Conservation (phyloP, 2,329 filamentous ascomycete species). For the Sclerotinia sclerotiorum region DNA sequence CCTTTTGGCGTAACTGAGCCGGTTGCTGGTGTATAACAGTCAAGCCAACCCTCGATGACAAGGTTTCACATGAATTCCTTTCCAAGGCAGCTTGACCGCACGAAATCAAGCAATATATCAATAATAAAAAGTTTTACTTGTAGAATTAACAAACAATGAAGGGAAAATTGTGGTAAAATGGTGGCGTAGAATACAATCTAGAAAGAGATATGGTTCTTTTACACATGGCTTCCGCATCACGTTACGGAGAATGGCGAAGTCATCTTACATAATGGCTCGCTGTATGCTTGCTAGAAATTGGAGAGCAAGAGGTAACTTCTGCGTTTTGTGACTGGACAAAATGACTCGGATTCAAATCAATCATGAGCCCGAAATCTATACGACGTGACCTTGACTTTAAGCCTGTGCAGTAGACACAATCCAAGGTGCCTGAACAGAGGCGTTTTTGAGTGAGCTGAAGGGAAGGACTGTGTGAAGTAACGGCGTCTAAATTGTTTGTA, state of each 20-base stretch:
- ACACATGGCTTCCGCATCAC: neutral
- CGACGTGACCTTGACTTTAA: neutral
- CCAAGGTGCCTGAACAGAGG: neutral
- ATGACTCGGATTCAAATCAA: neutral
- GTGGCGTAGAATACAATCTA: neutral
- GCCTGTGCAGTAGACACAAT: neutral
- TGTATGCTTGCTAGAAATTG: neutral
- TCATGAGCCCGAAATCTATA: too few species aligned
- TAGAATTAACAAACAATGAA: neutral
- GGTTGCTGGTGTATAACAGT: neutral
- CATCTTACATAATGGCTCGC: neutral
- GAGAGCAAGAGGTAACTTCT: too few species aligned
- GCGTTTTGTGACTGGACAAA: neutral
- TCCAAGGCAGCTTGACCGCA: neutral
- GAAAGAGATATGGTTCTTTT: neutral
- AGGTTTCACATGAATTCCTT: too few species aligned
- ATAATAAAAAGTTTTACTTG: neutral
- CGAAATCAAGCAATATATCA: neutral
- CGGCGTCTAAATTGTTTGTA: neutral
- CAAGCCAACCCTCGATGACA: neutral
- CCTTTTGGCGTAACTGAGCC: neutral
- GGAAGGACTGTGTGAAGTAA: too few species aligned
- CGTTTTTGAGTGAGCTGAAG: neutral
- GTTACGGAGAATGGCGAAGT: neutral
- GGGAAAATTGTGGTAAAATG: neutral